These are phyloP conservation scores for Vachellia pachyceras DNA, from an alignment of 306 rosid species.

Conservation along the genomic window DNA sequence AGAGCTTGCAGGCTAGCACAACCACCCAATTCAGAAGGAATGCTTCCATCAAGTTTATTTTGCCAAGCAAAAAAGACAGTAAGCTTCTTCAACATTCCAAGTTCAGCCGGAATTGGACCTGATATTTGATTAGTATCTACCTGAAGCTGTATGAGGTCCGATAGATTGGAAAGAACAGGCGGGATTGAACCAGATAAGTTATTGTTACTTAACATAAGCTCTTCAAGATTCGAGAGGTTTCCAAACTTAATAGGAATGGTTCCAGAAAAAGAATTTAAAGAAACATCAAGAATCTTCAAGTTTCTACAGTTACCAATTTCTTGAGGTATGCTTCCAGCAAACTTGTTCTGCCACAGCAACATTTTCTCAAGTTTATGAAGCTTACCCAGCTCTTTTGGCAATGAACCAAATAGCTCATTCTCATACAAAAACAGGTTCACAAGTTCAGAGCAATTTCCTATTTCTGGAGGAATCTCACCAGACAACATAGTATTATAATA, in stretches of 20 bases:
- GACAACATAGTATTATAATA: conserved; percentile 75
- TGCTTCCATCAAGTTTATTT: conserved; percentile 79
- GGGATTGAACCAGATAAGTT: conserved; percentile 86
- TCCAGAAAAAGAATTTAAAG: conserved; percentile 79
- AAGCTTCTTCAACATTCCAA: conserved; percentile 65
- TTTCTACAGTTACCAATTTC: conserved; percentile 76
- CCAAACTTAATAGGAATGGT: conserved; percentile 73
- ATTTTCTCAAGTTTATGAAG: conserved; percentile 75
- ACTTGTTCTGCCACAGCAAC: conserved; percentile 78
- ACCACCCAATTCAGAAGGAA: conserved; percentile 67
- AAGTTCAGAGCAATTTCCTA: conserved; percentile 93
- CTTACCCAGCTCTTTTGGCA: conserved; percentile 73
- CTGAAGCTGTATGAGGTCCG: conserved; percentile 78
- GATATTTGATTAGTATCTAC: conserved; percentile 74
- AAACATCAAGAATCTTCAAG: conserved; percentile 67
- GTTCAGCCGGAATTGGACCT: conserved; percentile 70
- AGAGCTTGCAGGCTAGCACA: conserved; percentile 72
- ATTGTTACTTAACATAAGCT: conserved; percentile 85
- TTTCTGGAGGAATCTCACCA: conserved; percentile 77
- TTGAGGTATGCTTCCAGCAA: conserved; percentile 66
- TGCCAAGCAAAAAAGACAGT: conserved; percentile 84
- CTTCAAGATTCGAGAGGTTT: conserved; percentile 67
- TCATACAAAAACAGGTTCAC: conserved; percentile 73
- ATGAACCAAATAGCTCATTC: conserved; percentile 69
- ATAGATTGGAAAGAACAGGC: conserved; percentile 57